A percentile compares a stretch with the other conserved stretches of the same genome.
These are phyloP conservation scores for Suillus discolor DNA, from an alignment of 768 basidiomycete genomes.

Conservation along the genomic window DNA sequence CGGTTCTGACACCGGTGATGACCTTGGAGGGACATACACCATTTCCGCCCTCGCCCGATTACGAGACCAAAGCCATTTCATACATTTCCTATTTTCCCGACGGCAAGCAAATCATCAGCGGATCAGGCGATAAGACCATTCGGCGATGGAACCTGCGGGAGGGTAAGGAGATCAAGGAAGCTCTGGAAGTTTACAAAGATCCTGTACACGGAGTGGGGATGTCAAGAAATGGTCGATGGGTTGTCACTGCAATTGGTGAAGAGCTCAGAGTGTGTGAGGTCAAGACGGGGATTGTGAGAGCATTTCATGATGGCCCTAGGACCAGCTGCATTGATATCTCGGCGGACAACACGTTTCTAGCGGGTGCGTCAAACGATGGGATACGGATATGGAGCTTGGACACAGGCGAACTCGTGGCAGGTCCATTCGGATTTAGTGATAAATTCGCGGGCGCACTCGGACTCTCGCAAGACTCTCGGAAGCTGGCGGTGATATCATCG, in stretches of 20 bases:
- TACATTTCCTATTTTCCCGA: background rate
- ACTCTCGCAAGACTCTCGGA: background rate
- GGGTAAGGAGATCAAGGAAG: background rate
- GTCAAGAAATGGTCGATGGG: background rate
- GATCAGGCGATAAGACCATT: fast-evolving
- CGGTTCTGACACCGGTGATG: background rate
- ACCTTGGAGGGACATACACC: background rate
- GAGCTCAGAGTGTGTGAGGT: background rate
- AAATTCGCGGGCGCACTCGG: fast-evolving
- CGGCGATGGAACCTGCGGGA: background rate
- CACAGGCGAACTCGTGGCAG: background rate
- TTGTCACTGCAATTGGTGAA: background rate
- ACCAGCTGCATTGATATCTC: background rate
- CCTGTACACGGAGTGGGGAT: fast-evolving
- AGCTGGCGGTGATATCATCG: background rate
- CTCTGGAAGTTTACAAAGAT: background rate
- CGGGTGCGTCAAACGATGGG: background rate
- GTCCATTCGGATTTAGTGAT: too few relatives aligned
- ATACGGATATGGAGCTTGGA: background rate
- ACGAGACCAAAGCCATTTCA: too few relatives aligned
- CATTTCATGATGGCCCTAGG: too few relatives aligned
- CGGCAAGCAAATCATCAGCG: background rate
- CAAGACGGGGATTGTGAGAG: background rate
- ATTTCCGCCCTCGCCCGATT: too few relatives aligned
- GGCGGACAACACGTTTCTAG: background rate